phyloP scores from a whole-genome alignment of 2,329 filamentous ascomycete species.

The Aspergillus awamori region DNA sequence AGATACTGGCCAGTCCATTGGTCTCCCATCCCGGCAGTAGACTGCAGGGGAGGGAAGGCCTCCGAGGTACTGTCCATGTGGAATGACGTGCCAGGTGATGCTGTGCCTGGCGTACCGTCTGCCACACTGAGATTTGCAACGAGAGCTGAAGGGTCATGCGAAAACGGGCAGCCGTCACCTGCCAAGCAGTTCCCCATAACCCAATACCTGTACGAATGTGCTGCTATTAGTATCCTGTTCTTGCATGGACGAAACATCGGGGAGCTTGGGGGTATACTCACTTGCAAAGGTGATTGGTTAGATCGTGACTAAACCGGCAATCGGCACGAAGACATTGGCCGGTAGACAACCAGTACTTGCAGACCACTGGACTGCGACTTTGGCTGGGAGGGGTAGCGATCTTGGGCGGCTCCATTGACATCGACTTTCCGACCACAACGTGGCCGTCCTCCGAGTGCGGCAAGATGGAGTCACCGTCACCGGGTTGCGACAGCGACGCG shows the following conservation, averaged over 20 bases:
- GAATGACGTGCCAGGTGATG: conserved; percentile 63
- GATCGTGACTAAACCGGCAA: conserved; percentile 94
- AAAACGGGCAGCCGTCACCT: conserved; percentile 93
- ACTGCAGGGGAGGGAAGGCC: conserved; percentile 77
- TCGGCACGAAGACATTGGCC: conserved; percentile 95
- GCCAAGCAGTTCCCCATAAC: conserved; percentile 93
- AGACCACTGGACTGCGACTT: conserved; percentile 84
- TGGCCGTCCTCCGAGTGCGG: conserved; percentile 61
- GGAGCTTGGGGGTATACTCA: conserved; percentile 56
- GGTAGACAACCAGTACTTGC: conserved; percentile 94
- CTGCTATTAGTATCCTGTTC: background rate
- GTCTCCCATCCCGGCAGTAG: conserved; percentile 62
- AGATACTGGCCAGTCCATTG: conserved; percentile 56
- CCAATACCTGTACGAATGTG: conserved; percentile 71
- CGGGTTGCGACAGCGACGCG: conserved; percentile 79
- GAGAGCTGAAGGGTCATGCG: conserved; percentile 86
- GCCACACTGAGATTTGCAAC: conserved; percentile 79
- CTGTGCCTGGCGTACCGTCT: conserved; percentile 47
- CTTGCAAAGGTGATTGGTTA: conserved; percentile 98
- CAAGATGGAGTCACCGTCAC: conserved; percentile 55
- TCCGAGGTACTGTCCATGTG: conserved; percentile 77
- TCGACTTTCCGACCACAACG: conserved; percentile 85
- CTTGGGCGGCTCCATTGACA: conserved; percentile 70
- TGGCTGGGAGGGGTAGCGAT: conserved; percentile 76
- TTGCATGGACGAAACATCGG: background rate